A percentile compares a stretch with the other conserved stretches of the same genome.
Conservation (phyloP, 2,329 filamentous ascomycete species). For the Cercospora citrullina region DNA sequence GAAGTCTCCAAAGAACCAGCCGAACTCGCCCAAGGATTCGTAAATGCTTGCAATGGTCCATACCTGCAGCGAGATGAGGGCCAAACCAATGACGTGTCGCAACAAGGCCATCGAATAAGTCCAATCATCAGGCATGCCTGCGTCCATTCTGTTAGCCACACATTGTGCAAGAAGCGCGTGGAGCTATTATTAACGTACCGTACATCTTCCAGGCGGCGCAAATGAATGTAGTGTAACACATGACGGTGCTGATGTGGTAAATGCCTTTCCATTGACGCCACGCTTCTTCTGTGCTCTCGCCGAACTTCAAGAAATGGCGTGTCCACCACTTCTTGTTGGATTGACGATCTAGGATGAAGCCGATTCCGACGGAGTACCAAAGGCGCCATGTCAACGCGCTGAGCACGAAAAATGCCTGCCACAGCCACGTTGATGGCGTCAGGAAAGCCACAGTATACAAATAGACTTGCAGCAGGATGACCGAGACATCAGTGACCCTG, state of each 20-base stretch:
- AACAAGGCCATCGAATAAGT: constrained; percentile 80
- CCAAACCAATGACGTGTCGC: constrained; percentile 79
- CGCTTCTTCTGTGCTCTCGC: constrained; percentile 84
- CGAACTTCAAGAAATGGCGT: constrained; percentile 94
- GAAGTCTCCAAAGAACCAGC: constrained; percentile 99
- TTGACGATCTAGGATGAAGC: constrained; percentile 79
- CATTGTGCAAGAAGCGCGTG: neutral
- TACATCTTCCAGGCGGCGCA: constrained; percentile 98
- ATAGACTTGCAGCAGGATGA: constrained; percentile 74
- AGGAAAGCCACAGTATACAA: constrained; percentile 70
- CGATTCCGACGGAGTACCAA: constrained; percentile 89
- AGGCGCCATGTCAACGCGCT: constrained; percentile 82
- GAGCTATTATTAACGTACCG: constrained; percentile 34
- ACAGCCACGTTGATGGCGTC: constrained; percentile 73
- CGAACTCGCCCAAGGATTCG: constrained; percentile 93
- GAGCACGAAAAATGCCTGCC: constrained; percentile 75
- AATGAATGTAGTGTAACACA: constrained; percentile 86
- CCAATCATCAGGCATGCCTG: constrained; percentile 75
- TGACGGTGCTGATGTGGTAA: constrained; percentile 87
- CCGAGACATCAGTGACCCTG: constrained; percentile 79
- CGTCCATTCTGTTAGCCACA: constrained; percentile 12
- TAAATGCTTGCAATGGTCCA: constrained; percentile 95
- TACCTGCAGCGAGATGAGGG: constrained; percentile 79
- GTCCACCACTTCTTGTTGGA: constrained; percentile 94
- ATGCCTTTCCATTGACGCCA: constrained; percentile 98